Conservation (phyloP, 345 rosid species). For the Ailanthus altissimus region DNA sequence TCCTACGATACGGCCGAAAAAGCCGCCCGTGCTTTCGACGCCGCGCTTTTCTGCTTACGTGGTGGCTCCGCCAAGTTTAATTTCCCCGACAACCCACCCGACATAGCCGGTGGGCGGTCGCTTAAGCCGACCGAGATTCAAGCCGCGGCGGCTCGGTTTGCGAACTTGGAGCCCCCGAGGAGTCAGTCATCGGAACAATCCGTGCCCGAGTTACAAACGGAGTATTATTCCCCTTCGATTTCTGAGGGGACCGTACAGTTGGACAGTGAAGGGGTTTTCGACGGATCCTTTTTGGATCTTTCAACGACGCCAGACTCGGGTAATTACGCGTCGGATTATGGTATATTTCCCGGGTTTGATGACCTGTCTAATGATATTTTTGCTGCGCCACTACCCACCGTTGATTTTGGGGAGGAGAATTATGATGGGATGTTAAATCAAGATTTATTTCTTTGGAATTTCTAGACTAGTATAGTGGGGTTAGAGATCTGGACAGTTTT, state of each 20-base stretch:
- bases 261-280: constrained; percentile 30
- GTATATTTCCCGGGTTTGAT: constrained; percentile 53
- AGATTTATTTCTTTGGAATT: constrained; percentile 66
- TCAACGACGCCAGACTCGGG: constrained; percentile 27
- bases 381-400: constrained; percentile 20
- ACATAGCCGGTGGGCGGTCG: constrained; percentile 49
- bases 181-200: constrained; percentile 23
- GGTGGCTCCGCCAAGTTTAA: constrained; percentile 62
- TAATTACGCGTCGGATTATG: constrained; percentile 43
- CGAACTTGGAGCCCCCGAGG: constrained; percentile 37
- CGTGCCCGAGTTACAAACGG: constrained; percentile 37
- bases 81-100: constrained; percentile 71
- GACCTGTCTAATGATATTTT: constrained; percentile 44
- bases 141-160: constrained; percentile 59
- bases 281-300: constrained; percentile 37
- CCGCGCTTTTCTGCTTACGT: constrained; percentile 75
- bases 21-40: constrained; percentile 89
- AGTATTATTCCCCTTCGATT: constrained; percentile 45
- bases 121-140: constrained; percentile 58
- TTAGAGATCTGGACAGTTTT: constrained; percentile 28
- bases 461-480: constrained; percentile 23
- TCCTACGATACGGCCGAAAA: constrained; percentile 70
- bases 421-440: constrained; percentile 32
- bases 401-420: constrained; percentile 41
- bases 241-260: constrained; percentile 41